Evolutionary conservation across 2,329 filamentous ascomycete genomes (phyloP).

Genomic region (Penicillium sp.): DNA sequence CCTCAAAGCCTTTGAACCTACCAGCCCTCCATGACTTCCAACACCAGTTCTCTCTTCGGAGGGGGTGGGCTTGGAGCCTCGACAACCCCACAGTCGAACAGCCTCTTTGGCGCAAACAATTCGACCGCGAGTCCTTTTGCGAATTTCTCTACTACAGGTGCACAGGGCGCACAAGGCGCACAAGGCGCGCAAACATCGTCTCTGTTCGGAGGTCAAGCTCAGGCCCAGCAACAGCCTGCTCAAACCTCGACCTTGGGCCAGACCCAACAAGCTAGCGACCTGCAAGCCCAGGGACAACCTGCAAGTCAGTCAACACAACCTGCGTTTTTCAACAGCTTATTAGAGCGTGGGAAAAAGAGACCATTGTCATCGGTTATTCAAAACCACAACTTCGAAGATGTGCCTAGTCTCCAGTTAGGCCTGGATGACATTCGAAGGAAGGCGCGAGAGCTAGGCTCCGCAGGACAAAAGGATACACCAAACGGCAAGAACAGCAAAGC

Average conservation of each 20-base stretch:
- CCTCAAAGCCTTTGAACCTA: neutral
- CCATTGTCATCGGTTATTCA: constrained; percentile 64
- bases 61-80: constrained; percentile 28
- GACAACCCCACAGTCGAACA: constrained; percentile 24
- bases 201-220: constrained; percentile 27
- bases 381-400: constrained; percentile 63
- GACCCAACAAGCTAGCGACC: constrained; percentile 24
- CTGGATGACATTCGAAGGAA: constrained; percentile 78
- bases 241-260: constrained; percentile 33
- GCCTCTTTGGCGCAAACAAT: constrained; percentile 31
- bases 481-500: constrained; percentile 52
- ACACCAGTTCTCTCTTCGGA: constrained; percentile 33
- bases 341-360: constrained; percentile 66
- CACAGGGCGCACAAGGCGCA: constrained; percentile 27
- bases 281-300: constrained; percentile 26
- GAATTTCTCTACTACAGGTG: constrained; percentile 18
- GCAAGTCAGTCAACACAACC: constrained; percentile 47
- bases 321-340: constrained; percentile 63
- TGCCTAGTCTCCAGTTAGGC: constrained; percentile 87
- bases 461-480: constrained; percentile 50
- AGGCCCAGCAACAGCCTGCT: constrained; percentile 19
- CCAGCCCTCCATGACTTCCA: constrained; percentile 18
- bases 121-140: constrained; percentile 28
- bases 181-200: constrained; percentile 21
- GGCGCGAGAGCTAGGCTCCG: constrained; percentile 75